Evolutionary conservation across 805 yeast genomes (phyloP).

Genomic region (Scheffersomyces lignosus): DNA sequence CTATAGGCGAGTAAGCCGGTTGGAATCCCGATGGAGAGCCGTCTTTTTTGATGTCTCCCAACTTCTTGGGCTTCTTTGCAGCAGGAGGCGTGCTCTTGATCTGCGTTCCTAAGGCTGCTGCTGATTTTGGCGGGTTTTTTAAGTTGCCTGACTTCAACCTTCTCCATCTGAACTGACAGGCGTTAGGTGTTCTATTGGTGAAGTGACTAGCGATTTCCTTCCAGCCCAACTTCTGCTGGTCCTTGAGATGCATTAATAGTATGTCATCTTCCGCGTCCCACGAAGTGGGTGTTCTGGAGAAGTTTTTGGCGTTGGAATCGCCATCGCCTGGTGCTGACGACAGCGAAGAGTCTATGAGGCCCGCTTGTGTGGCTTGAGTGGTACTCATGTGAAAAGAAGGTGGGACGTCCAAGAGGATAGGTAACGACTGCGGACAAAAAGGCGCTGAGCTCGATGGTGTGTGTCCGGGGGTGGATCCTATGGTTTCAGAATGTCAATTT

Average conservation of each 20-base stretch:
- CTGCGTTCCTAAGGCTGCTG: constrained; percentile 20
- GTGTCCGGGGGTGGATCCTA: too few species aligned
- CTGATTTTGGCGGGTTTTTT: constrained; percentile 44
- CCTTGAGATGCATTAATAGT: constrained; percentile 46
- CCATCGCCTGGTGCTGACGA: too few species aligned
- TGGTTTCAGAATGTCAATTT: too few species aligned
- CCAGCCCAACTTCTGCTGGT: constrained; percentile 48
- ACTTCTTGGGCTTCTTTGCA: constrained; percentile 11
- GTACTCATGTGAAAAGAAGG: too few species aligned
- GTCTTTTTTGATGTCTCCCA: constrained; percentile 9
- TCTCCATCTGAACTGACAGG: constrained; percentile 39
- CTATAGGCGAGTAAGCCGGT: constrained; percentile 34
- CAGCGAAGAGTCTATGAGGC: too few species aligned
- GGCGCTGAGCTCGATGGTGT: too few species aligned
- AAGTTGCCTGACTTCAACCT: constrained; percentile 44
- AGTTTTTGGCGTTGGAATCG: constrained; percentile 19
- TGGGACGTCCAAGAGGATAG: too few species aligned
- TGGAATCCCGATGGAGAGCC: constrained; percentile 20
- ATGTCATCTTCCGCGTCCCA: constrained; percentile 51
- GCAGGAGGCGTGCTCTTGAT: constrained; percentile 3
- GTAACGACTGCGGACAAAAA: too few species aligned
- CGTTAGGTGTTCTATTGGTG: constrained; percentile 43
- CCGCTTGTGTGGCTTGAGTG: too few species aligned
- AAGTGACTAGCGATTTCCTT: constrained; percentile 46
- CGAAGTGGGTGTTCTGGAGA: constrained; percentile 44